Base-by-base conservation (phyloP, 352 stramenopile genomes). In the Globisporangium nagaii region DNA sequence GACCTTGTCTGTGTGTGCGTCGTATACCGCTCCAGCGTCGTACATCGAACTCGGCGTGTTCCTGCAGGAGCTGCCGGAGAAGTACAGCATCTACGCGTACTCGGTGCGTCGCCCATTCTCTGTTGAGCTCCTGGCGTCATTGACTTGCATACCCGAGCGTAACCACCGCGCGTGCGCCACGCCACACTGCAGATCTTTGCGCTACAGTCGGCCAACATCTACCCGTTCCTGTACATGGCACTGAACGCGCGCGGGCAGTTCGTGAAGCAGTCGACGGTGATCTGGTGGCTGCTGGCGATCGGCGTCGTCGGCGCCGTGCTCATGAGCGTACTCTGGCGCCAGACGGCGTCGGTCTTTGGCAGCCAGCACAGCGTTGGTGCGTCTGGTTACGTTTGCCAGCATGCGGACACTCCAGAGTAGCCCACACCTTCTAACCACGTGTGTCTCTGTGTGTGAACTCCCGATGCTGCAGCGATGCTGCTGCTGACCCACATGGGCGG, bases 101-200 rank as follows among this genome's bases (percentile, higher is more conserved):
- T 77, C 73, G 66, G 76, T 87, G 32, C 13, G 53, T 55, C 5
- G 5, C 36, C 5, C 13, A 9, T 20, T 19, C n/a, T 19, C 7
- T 53, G n/a, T n/a, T n/a, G n/a, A n/a, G n/a, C n/a, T n/a, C n/a
- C n/a, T n/a, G n/a, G n/a, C n/a, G n/a, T n/a, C n/a, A n/a, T n/a
- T n/a, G n/a, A n/a, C n/a, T n/a, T n/a, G n/a, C 19, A 3, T 2
- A 2, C 2, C n/a, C 49, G n/a, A n/a, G n/a, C n/a, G n/a, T n/a
- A n/a, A n/a, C n/a, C n/a, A n/a, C n/a, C n/a, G n/a, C n/a, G n/a
- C n/a, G n/a, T n/a, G n/a, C n/a, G n/a, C n/a, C n/a, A n/a, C n/a
- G n/a, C n/a, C n/a, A n/a, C n/a, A n/a, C n/a, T n/a, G n/a, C n/a
- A 83, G 66, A 85, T 88, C 40, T 71, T 90, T 25, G 79, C 79